phyloP scores from a whole-genome alignment of 2,329 filamentous ascomycete species.

The Talaromyces marneffei region DNA sequence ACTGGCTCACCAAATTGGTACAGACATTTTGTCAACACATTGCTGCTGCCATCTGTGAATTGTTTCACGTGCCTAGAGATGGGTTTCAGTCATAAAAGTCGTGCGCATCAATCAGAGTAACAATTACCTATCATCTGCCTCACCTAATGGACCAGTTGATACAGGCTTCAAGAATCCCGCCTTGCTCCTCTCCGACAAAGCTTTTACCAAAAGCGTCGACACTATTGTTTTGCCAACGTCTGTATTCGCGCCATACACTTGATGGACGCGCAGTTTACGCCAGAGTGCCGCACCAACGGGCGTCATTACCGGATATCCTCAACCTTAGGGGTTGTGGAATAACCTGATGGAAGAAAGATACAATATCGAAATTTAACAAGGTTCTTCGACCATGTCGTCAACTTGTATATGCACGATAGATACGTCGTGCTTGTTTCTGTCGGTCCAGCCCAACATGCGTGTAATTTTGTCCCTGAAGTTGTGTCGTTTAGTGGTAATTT shows the following conservation, averaged over 20 bases:
- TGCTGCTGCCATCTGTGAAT: slow-evolving; percentile 45
- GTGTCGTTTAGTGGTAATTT: too few species aligned
- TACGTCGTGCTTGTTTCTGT: too few species aligned
- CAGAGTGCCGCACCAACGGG: slow-evolving; percentile 59
- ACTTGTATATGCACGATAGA: too few species aligned
- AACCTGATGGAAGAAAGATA: not conserved
- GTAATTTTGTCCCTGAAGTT: too few species aligned
- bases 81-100: not conserved
- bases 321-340: not conserved
- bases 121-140: slow-evolving; percentile 62
- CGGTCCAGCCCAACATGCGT: too few species aligned
- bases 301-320: slow-evolving; percentile 28
- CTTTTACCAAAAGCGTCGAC: slow-evolving; percentile 64
- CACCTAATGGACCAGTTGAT: slow-evolving; percentile 64
- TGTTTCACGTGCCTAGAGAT: slow-evolving; percentile 54
- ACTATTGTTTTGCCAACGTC: slow-evolving; percentile 80
- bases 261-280: slow-evolving; percentile 62
- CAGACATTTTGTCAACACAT: slow-evolving; percentile 54
- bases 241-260: slow-evolving; percentile 79
- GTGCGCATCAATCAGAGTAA: slow-evolving; percentile 56
- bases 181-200: slow-evolving; percentile 37
- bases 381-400: too few species aligned
- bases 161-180: slow-evolving; percentile 73
- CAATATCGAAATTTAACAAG: not conserved
- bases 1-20: slow-evolving; percentile 68